Conservation (phyloP, 2,329 filamentous ascomycete species). For the Verticillium nonalfalfae region DNA sequence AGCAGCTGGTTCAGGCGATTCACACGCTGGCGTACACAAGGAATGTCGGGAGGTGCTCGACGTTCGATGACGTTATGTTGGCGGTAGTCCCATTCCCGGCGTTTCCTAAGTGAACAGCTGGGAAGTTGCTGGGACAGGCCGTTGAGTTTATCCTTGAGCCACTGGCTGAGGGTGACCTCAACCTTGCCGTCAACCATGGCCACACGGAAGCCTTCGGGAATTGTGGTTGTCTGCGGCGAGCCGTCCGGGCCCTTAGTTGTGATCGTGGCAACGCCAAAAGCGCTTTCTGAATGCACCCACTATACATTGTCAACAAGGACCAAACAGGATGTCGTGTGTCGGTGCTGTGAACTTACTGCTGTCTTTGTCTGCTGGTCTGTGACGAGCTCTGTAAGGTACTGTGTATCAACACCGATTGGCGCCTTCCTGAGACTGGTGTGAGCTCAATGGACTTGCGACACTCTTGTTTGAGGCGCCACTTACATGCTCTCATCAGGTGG, state of each 20-base stretch:
- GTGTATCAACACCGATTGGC: neutral
- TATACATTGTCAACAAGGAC: neutral
- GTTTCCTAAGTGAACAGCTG: neutral
- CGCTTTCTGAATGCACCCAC: neutral
- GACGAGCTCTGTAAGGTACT: neutral
- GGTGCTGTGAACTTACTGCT: neutral
- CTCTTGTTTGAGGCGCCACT: neutral
- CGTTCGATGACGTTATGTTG: neutral
- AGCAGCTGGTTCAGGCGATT: neutral
- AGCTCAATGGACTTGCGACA: neutral
- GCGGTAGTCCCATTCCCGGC: neutral
- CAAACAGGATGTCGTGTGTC: neutral
- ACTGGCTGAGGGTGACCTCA: neutral
- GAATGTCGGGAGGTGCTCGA: neutral
- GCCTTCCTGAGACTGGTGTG: neutral
- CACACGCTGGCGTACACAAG: neutral
- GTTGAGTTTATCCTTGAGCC: neutral
- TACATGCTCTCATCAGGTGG: neutral
- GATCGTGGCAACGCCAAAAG: neutral
- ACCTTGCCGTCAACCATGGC: neutral
- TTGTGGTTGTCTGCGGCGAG: neutral
- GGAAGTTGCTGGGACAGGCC: neutral
- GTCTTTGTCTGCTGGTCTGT: neutral
- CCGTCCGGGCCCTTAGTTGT: neutral
- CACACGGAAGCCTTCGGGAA: neutral